A percentile compares a stretch with the other conserved stretches of the same genome.
Conservation (phyloP, 1,284 basidiomycete genomes). For the Tilletia horrida region DNA sequence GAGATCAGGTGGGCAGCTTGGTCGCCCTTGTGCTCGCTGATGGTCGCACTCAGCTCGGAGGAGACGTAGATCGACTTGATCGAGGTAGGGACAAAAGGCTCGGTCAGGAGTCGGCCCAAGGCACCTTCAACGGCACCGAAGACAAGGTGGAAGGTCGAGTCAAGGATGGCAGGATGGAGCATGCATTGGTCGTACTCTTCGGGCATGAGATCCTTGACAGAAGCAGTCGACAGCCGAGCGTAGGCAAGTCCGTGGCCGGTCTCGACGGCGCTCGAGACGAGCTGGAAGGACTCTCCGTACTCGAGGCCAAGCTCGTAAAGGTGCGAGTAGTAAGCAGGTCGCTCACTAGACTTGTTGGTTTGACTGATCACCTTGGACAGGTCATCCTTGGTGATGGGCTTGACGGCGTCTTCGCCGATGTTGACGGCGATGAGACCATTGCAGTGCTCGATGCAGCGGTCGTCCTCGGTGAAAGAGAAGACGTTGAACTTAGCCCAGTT, state of each 20-base stretch:
- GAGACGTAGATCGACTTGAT: slow-evolving; percentile 5
- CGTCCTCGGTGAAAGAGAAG: background rate
- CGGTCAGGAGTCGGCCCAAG: background rate
- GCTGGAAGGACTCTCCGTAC: background rate
- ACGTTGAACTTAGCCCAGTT: background rate
- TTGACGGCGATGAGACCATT: slow-evolving; percentile 1
- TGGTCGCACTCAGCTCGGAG: background rate
- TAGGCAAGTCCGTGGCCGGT: background rate
- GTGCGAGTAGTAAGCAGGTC: slow-evolving; percentile 4
- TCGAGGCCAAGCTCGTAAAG: background rate
- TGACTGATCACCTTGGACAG: background rate
- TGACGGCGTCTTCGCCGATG: background rate
- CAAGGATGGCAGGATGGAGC: slow-evolving; percentile 1
- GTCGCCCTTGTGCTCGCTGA: background rate
- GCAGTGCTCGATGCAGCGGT: slow-evolving; percentile 1
- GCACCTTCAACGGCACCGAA: slow-evolving; percentile 1
- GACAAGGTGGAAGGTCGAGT: background rate
- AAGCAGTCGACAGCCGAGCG: background rate
- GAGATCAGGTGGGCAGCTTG: background rate
- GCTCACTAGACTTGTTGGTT: background rate
- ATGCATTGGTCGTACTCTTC: background rate
- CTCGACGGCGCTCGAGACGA: background rate
- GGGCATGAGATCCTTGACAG: background rate
- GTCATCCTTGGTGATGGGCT: background rate
- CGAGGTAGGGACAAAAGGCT: background rate